Evolutionary conservation across 192 early-diverging fungal species (phyloP), one percentile per base, ranked within the genome.

Genomic region (Coemansia asiatica): DNA sequence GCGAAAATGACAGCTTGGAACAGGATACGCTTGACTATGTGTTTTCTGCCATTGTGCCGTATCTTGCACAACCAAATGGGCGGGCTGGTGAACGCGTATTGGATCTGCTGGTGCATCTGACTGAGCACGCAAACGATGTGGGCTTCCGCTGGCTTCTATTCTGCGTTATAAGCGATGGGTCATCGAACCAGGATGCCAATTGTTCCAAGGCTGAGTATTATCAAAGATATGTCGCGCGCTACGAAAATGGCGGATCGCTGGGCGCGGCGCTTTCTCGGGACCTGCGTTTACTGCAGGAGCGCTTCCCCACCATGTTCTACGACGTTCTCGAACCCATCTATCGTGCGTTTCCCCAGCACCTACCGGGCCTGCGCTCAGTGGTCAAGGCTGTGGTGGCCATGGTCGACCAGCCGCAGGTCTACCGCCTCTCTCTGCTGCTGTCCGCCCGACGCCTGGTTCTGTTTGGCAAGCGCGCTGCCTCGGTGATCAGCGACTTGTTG

Each of bases 401-500:
- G 60, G 82, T 85, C 10, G 83, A 83, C 44, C 85, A 84, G 61
- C 63, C 76, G 6, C 82, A 84, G 38, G 80, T 88, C 15, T 83
- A 80, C 50, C 63, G 68, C 3, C 67, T 88, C 3, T 59, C 47
- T 21, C 28, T 61, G 56, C 68, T 75, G 6, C 28, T 74, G 1
- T 6, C 49, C 9, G 63, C 54, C 6, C 69, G 79, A 0, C 25
- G 51, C 22, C 46, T 79, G 56, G 55, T 51, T 5, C 29, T 82
- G 25, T 79, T 82, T 65, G 75, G 74, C 48, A 4, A 29, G 21
- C 6, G 64, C 0, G n/a, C 47, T 10, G 65, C 72, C 0, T 36
- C 51, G 1, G 55, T 72, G 0, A 49, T 83, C 1, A 68, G 69
- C 0, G 47, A 46, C 4, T 78, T 75, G 4, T 53, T 85, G 40